Base-by-base conservation (phyloP, 139 green algal genomes). In the Zygnema circumcarinatum region DNA sequence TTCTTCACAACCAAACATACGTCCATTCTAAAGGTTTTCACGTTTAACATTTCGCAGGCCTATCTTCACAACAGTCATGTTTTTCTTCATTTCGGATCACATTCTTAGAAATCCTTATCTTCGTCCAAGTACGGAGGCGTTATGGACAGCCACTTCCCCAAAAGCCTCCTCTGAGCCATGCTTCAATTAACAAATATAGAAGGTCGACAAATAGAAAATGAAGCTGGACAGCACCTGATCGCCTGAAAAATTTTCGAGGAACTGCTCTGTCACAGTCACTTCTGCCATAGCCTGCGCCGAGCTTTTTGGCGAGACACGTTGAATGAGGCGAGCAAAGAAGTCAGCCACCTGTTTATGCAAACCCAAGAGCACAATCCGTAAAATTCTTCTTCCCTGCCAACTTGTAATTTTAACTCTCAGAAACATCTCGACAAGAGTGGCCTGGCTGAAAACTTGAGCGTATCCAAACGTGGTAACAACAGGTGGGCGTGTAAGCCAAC, bases 171-270 rank as follows among this genome's bases (percentile, higher is more conserved):
- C n/a, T n/a, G n/a, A n/a, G n/a, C n/a, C n/a, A n/a, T n/a, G n/a
- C n/a, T n/a, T n/a, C n/a, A n/a, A n/a, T n/a, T n/a, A n/a, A n/a
- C n/a, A n/a, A n/a, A n/a, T n/a, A n/a, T n/a, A n/a, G n/a, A n/a
- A n/a, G n/a, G n/a, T n/a, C n/a, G n/a, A n/a, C n/a, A n/a, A n/a
- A n/a, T n/a, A n/a, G n/a, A n/a, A n/a, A n/a, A n/a, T n/a, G n/a
- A n/a, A n/a, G n/a, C n/a, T n/a, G n/a, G n/a, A n/a, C n/a, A n/a
- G 7, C 67, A 82, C 96, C 92, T 98, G 94, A 91, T 99, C 96
- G 0, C 96, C 96, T 0, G 84, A 91, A 80, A 99, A 99, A 93
- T 99, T 99, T 74, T 99, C 96, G 67, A 98, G 93, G 86, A 99
- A 99, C 73, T 94, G 93, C 29, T 93, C 90, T 0, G 96, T 98